These are phyloP conservation scores for Venturiaceae sp. DNA, from an alignment of 2,329 filamentous ascomycete species.

Conservation along the genomic window DNA sequence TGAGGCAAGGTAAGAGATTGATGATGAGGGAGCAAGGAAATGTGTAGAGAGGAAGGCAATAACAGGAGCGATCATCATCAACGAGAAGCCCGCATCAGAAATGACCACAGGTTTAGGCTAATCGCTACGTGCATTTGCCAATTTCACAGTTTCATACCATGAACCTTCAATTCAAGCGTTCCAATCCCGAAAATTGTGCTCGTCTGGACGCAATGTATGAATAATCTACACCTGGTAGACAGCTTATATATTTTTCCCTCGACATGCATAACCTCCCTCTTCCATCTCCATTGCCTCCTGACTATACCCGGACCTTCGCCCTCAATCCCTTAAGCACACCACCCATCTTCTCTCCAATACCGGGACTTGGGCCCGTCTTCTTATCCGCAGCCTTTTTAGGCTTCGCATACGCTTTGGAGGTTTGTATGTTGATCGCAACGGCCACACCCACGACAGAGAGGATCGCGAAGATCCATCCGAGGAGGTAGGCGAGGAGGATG, in stretches of 20 bases:
- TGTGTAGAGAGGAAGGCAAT: too few relatives aligned
- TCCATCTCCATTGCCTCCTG: neutral
- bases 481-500: constrained; percentile 11
- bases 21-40: too few relatives aligned
- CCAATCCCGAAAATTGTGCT: too few relatives aligned
- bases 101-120: too few relatives aligned
- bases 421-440: constrained; percentile 8
- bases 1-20: too few relatives aligned
- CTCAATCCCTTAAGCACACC: constrained; percentile 2
- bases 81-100: too few relatives aligned
- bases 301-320: neutral
- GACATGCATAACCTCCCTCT: neutral
- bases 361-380: constrained; percentile 1
- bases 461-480: constrained; percentile 8
- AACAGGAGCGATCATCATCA: too few relatives aligned
- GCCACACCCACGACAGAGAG: neutral
- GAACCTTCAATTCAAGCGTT: too few relatives aligned
- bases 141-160: too few relatives aligned
- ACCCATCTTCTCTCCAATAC: neutral
- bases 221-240: neutral
- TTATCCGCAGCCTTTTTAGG: constrained; percentile 4
- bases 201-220: too few relatives aligned
- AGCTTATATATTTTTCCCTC: too few relatives aligned
- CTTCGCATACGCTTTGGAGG: constrained; percentile 8
- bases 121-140: too few relatives aligned